These are phyloP conservation scores for Nicotiana rustica DNA, from an alignment of 305 asterid species.

Conservation along the genomic window DNA sequence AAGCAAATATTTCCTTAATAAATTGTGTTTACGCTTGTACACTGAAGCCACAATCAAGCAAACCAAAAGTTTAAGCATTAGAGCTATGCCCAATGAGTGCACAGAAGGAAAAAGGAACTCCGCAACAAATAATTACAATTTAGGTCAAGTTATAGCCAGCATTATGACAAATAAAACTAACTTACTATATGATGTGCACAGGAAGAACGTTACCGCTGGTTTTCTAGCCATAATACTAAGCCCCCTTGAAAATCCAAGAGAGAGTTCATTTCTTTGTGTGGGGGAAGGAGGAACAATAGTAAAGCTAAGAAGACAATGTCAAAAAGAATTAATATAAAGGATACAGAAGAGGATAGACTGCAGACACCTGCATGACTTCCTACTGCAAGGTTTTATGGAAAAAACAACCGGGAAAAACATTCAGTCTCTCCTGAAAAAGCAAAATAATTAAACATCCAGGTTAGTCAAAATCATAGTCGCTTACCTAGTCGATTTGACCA, in stretches of 20 bases:
- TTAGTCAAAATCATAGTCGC: constrained; percentile 20
- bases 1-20: not conserved
- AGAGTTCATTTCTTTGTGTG: constrained; percentile 7
- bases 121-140: not conserved
- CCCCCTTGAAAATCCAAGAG: constrained; percentile 4
- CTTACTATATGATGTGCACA: constrained; percentile 15
- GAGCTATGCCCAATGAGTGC: not conserved
- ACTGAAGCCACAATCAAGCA: constrained; percentile 15
- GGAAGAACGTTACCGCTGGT: constrained; percentile 10
- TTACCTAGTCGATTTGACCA: constrained; percentile 36
- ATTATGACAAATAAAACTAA: not conserved
- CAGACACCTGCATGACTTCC: constrained; percentile 60
- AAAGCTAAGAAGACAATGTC: constrained; percentile 8
- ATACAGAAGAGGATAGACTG: constrained; percentile 69
- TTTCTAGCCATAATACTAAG: not conserved
- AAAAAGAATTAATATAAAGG: constrained; percentile 54
- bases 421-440: constrained; percentile 37
- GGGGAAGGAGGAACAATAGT: constrained; percentile 1
- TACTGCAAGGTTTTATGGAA: constrained; percentile 60
- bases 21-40: constrained; percentile 12
- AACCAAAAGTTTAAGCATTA: not conserved
- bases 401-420: constrained; percentile 41
- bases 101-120: not conserved
- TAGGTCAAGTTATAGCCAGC: constrained; percentile 5
- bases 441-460: constrained; percentile 35